A percentile compares a stretch with the other conserved stretches of the same genome.
These are phyloP conservation scores for Cladorrhinum sp. DNA, from an alignment of 2,329 filamentous ascomycete species.

Conservation along the genomic window DNA sequence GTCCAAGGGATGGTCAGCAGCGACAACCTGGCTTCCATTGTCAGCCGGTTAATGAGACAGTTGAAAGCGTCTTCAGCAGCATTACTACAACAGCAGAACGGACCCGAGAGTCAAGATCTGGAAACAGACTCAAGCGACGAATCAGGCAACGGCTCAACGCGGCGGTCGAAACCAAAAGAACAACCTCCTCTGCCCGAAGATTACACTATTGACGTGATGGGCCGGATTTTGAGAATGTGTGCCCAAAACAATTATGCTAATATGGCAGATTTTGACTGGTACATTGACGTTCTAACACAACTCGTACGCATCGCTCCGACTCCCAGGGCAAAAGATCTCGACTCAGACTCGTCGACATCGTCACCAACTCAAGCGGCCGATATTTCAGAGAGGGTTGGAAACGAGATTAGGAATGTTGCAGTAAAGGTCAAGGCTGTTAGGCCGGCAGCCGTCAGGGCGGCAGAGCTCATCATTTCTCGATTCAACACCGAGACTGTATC, in stretches of 20 bases:
- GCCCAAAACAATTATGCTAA: slow-evolving; percentile 83
- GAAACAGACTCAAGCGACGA: slow-evolving; percentile 51
- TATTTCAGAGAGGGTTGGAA: slow-evolving; percentile 71
- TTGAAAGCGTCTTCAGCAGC: slow-evolving; percentile 64
- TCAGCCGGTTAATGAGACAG: slow-evolving; percentile 84
- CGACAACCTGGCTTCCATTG: slow-evolving; percentile 79
- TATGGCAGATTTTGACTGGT: slow-evolving; percentile 93
- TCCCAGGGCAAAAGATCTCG: slow-evolving; percentile 41
- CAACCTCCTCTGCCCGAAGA: slow-evolving; percentile 73
- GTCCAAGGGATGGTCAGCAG: slow-evolving; percentile 90
- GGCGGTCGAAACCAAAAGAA: slow-evolving; percentile 39
- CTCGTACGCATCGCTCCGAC: slow-evolving; percentile 68
- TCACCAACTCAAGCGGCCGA: slow-evolving; percentile 38
- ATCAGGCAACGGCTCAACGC: slow-evolving; percentile 37
- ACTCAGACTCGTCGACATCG: slow-evolving; percentile 31
- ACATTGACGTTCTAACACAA: slow-evolving; percentile 84
- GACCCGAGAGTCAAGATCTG: slow-evolving; percentile 44
- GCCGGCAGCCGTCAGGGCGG: slow-evolving; percentile 74
- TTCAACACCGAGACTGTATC: slow-evolving; percentile 50
- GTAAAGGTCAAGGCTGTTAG: slow-evolving; percentile 87
- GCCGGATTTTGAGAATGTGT: slow-evolving; percentile 83
- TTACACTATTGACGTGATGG: slow-evolving; percentile 80
- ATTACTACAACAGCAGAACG: slow-evolving; percentile 37
- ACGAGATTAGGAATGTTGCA: slow-evolving; percentile 83
- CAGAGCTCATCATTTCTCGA: slow-evolving; percentile 69